Conservation (phyloP, 352 stramenopile genomes). For the Pythium phragmitis region DNA sequence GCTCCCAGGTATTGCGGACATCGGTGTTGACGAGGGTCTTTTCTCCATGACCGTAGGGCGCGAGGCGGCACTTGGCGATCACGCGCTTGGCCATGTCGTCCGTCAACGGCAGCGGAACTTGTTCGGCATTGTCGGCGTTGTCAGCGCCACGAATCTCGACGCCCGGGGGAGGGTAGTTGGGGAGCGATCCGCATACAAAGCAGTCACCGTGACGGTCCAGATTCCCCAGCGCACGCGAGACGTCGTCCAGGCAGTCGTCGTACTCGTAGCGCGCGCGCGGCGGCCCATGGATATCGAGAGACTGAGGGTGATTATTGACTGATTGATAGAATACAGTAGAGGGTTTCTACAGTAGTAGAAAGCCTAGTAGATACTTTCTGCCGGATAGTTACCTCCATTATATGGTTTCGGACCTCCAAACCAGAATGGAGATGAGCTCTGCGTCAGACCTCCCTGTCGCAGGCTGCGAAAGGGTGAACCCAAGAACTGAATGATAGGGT, state of each 20-base stretch:
- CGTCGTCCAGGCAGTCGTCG: conserved; percentile 5
- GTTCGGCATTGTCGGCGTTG: not conserved
- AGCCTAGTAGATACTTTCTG: no score
- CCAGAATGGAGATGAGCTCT: no score
- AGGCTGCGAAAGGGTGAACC: no score
- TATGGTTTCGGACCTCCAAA: no score
- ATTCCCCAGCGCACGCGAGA: conserved; percentile 9
- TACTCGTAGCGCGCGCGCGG: conserved; percentile 3
- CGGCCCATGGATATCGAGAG: no score
- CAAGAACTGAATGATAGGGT: no score
- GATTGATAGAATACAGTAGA: no score
- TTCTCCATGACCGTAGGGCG: conserved; percentile 24
- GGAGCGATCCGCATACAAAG: conserved; percentile 10
- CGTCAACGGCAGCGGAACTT: not conserved
- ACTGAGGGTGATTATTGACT: no score
- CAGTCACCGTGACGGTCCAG: conserved; percentile 7
- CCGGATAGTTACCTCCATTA: no score
- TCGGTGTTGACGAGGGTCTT: conserved; percentile 24
- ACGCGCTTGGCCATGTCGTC: not conserved
- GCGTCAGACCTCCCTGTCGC: no score
- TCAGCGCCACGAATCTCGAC: not conserved
- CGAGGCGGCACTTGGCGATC: conserved; percentile 15
- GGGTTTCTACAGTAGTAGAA: no score
- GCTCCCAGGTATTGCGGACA: conserved; percentile 29
- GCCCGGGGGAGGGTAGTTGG: conserved; percentile 2